Base-by-base conservation (phyloP, 2,329 filamentous ascomycete species). In the Alternaria gaisen region DNA sequence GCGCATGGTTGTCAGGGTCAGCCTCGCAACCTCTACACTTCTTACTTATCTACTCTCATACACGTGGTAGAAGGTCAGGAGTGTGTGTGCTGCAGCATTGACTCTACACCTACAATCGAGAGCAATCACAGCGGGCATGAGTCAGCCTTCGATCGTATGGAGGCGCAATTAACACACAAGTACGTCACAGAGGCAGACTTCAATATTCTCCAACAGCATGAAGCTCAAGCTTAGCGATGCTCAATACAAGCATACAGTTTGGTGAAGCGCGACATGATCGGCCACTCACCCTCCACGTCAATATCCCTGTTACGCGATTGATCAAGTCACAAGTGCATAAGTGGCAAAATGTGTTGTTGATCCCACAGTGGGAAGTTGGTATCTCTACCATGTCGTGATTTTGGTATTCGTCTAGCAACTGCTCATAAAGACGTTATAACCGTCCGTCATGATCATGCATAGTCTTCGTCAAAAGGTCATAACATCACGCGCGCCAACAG, bases 391-490 rank as follows among this genome's bases (percentile, higher is more conserved):
- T 62, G 63, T 69, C 66, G 58, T 70, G 64, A 66, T 69, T 69
- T 69, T 56, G 57, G 57, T 48, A 51, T 38, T 72, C 71, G 69
- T 72, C 65, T 73, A 73, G 66, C 66, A 62, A 46, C 53, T 58
- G 69, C 67, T 77, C 74, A 70, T 77, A 61, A 72, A 75, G 66
- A 73, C 72, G 67, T 75, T 75, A 61, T 72, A 72, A 66, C 68
- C 68, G 54, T 66, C 63, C 65, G 63, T 73, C 70, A 63, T 73
- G 61, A 71, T 63, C 60, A 56, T 48, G 57, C 60, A 58, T 63
- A 51, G 42, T 58, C 50, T 63, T 63, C 63, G 54, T 70, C 61
- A 66, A 58, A 60, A 46, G 53, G 55, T 61, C 57, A 56, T 61
- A 57, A 54, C 40, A 41, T 43, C 22, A 24, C 24, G 30, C 32